Evolutionary conservation across 345 rosid species (phyloP).

Genomic region (Litchi chinensis): DNA sequence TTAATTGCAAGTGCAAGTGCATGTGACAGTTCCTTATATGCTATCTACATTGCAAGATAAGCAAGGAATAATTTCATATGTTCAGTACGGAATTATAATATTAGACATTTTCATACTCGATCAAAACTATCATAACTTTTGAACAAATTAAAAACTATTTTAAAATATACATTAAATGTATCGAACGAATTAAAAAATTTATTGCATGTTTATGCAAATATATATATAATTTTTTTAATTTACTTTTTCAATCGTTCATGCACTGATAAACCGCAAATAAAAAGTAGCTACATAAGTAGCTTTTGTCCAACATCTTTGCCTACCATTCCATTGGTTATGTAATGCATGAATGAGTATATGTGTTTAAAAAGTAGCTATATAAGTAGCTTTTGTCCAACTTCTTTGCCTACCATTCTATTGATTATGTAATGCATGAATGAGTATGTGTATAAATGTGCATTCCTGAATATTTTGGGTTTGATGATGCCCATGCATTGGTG

Average conservation of each 20-base stretch:
- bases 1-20: too few relatives aligned
- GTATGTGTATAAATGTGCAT: neutral
- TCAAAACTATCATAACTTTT: neutral
- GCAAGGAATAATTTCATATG: neutral
- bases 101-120: neutral
- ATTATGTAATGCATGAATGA: neutral
- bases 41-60: too few relatives aligned
- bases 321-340: neutral
- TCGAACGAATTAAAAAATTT: too few relatives aligned
- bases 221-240: too few relatives aligned
- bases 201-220: too few relatives aligned
- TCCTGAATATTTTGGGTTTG: conserved; percentile 25
- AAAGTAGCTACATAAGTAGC: neutral
- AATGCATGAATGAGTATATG: neutral
- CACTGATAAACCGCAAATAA: too few relatives aligned
- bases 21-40: too few relatives aligned
- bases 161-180: too few relatives aligned
- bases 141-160: too few relatives aligned
- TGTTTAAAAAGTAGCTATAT: neutral
- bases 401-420: neutral
- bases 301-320: neutral
- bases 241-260: too few relatives aligned
- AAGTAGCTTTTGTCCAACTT: neutral
- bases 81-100: too few relatives aligned
- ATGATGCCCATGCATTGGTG: conserved; percentile 27